Evolutionary conservation across 352 stramenopile species (phyloP), one percentile per base, ranked within the genome.

Genomic region (Phytophthora tentaculata): DNA sequence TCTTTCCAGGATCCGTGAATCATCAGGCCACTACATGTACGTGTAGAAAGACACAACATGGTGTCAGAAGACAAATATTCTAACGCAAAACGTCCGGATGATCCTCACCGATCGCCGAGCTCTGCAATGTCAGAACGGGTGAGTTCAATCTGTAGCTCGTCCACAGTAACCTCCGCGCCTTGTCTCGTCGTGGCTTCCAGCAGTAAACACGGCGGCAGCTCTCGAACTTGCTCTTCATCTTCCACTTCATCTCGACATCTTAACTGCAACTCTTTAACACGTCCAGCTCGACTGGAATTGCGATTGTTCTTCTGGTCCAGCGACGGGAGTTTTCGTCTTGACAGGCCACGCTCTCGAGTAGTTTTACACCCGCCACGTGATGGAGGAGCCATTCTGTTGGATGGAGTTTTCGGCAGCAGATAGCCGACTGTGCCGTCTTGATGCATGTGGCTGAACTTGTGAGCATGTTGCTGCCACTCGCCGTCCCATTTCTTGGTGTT

Each of bases 341-440:
- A 44, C 3, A 69, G 17, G 0, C 51, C 45, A 3, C 44, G 41
- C 1, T 58, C 61, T 16, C 64, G 69, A 54, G 49, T 54, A 26
- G 64, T 73, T 17, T 56, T 64, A 44, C 54, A 56, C 9, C 58
- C 62, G 16, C 56, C 54, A 9, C 55, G 47, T 2, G 62, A 58
- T 43, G 62, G 50, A 12, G 39, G 56, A 17, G n/a, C 8, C 28
- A 58, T 22, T 10, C 45, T 70, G 17, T 74, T 67, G 6, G 22
- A 57, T 26, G 68, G 49, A 19, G 61, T 73, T 60, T 76, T 81
- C 0, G 86, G 82, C 3, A 89, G 54, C 66, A 94, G 55, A 51
- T 94, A 87, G 0, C 86, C 86, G 3, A 91, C 75, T 3, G 86
- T 94, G 2, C 79, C 76, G 26, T 94, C 79, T 56, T 91, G 79